Evolutionary conservation across 148 eudicot genomes (phyloP).

Genomic region (Vaccinium macrocarpon): DNA sequence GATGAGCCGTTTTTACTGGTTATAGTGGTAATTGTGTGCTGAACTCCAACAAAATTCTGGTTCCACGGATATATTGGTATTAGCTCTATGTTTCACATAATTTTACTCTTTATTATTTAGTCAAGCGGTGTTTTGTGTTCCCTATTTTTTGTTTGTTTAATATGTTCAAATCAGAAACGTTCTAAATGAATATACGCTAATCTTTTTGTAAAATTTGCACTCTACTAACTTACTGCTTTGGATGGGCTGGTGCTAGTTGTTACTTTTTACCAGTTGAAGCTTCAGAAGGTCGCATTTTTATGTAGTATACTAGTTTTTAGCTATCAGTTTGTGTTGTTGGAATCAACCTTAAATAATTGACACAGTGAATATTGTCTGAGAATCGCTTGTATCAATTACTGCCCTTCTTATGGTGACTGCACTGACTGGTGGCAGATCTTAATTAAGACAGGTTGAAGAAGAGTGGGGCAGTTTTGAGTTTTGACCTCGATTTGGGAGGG

Average conservation of each 20-base stretch:
- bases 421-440: neutral
- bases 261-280: neutral
- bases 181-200: neutral
- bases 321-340: neutral
- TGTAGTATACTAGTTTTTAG: neutral
- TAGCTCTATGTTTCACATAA: slow-evolving; percentile 79
- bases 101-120: neutral
- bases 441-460: neutral
- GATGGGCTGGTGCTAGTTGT: neutral
- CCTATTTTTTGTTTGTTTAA: neutral
- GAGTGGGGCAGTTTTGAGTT: neutral
- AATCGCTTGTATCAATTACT: neutral
- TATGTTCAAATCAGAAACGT: neutral
- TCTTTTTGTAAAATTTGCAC: neutral
- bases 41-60: slow-evolving; percentile 97
- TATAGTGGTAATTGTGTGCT: slow-evolving; percentile 99
- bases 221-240: neutral
- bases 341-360: neutral
- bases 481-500: neutral
- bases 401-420: neutral
- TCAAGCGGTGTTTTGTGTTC: neutral
- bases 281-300: neutral
- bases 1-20: slow-evolving; percentile 95
- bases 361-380: neutral
- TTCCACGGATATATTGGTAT: slow-evolving; percentile 95